Base-by-base conservation (phyloP, 164 flowering plant genomes). In the Vitis labrusca region DNA sequence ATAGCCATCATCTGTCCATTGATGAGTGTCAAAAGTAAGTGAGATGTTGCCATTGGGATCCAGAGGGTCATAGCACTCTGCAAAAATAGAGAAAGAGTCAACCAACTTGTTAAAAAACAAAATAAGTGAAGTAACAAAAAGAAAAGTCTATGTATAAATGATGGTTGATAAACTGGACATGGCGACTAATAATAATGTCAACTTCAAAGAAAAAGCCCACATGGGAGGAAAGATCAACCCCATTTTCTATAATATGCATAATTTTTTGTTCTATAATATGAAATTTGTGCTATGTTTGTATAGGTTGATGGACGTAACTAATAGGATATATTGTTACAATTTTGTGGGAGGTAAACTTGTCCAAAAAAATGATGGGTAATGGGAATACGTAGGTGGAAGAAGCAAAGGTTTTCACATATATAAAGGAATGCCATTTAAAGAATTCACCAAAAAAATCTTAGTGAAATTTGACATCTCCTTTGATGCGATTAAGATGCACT, bases 31-130 rank as follows among this genome's bases (percentile, higher is more conserved):
- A 23, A 81, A 84, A 62, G 84, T 84, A 47, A 89, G 73, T 4
- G 91, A 81, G 44, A 89, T 73, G 66, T 87, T 89, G 55, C 93
- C 91, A 63, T 75, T 77, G 5, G 93, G 91, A 80, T 89, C 93
- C 83, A 89, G 62, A 14, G 88, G 87, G 50, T 89, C 93, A 64
- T 77, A 86, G 73, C 87, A 81, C 75, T 84, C 93, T 89, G 80
- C 67, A 73, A 67, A 66, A 17, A 27, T 49, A 61, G 12, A 54
- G 49, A 63, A 29, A 71, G 47, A 12, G 10, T 9, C 6, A 19
- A 16, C 60, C 17, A 57, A 57, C 19, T n/a, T 14, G 4, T 55
- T 0, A 10, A 54, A 15, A 59, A 65, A 58, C 14, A 48, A 23
- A 51, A 66, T 59, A 14, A 30, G 14, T 54, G 68, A 66, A 52